These are phyloP conservation scores for Quercus lobata DNA, from an alignment of 331 rosid genomes.

Conservation along the genomic window DNA sequence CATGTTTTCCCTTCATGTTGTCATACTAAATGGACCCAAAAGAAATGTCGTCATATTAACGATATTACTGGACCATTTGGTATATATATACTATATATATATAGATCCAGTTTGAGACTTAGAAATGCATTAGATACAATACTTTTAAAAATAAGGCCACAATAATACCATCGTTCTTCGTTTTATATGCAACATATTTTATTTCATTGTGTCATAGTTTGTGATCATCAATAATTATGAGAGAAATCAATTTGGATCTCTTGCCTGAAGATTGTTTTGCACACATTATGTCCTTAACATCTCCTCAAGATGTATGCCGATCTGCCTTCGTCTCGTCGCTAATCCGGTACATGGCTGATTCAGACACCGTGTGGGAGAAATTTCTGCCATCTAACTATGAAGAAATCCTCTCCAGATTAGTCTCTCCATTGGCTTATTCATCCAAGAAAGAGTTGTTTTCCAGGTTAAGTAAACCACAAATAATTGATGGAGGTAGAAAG, in stretches of 20 bases:
- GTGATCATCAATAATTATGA: not conserved
- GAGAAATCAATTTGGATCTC: conserved; percentile 23
- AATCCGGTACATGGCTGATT: conserved; percentile 33
- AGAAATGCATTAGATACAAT: not conserved
- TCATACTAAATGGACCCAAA: conserved; percentile 21
- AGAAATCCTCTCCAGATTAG: conserved; percentile 36
- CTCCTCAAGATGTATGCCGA: conserved; percentile 45
- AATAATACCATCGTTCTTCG: no score
- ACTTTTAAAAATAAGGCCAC: no score
- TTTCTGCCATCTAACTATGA: conserved; percentile 34
- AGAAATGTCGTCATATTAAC: conserved; percentile 50
- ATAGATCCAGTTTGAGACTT: not conserved
- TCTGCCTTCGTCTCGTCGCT: conserved; percentile 16
- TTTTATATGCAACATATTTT: no score
- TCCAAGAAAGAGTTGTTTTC: conserved; percentile 39
- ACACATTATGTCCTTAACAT: conserved; percentile 41
- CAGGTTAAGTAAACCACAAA: conserved; percentile 40
- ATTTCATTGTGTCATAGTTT: no score
- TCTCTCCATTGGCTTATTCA: conserved; percentile 24
- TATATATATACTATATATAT: no score
- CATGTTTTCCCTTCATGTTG: conserved; percentile 51
- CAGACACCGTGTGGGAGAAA: conserved; percentile 40
- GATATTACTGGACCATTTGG: conserved; percentile 16
- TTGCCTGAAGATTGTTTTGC: conserved; percentile 49
- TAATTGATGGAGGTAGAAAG: conserved; percentile 33